These are phyloP conservation scores for Lactarius tabidus DNA, from an alignment of 768 basidiomycete species.

Conservation along the genomic window DNA sequence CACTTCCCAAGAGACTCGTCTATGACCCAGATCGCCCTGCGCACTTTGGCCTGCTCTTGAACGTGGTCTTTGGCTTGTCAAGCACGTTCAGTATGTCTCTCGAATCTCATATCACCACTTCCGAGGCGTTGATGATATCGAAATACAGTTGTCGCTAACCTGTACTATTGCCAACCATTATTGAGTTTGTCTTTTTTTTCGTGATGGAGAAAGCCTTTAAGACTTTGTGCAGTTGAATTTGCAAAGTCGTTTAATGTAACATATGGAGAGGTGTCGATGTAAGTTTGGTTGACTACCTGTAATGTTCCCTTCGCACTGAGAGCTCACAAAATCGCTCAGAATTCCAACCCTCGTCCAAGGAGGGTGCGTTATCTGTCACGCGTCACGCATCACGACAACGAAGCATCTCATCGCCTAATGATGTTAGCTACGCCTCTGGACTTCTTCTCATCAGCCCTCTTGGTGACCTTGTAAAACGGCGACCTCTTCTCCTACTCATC, in stretches of 20 bases:
- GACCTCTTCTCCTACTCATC: conserved; percentile 62
- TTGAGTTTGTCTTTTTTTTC: conserved; percentile 49
- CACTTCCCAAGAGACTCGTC: conserved; percentile 41
- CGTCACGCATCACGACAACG: too few species aligned
- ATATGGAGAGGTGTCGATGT: conserved; percentile 17
- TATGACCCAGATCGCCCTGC: conserved; percentile 39
- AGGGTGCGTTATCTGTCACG: conserved; percentile 36
- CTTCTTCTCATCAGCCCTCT: conserved; percentile 74
- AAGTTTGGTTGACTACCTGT: background rate
- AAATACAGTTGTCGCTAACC: conserved; percentile 58
- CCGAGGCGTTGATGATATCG: background rate
- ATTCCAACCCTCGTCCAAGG: conserved; percentile 67
- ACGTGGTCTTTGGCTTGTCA: conserved; percentile 45
- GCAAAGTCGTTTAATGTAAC: conserved; percentile 38
- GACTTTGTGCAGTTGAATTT: conserved; percentile 34
- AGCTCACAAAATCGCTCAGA: conserved; percentile 31
- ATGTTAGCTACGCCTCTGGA: conserved; percentile 32
- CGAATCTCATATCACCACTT: conserved; percentile 32
- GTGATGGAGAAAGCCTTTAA: background rate
- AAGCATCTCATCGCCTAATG: background rate
- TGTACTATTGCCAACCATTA: conserved; percentile 82
- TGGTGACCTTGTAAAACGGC: conserved; percentile 76
- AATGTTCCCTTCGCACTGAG: conserved; percentile 20
- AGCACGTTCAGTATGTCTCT: conserved; percentile 42
- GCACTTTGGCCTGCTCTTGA: conserved; percentile 38